Evolutionary conservation across 2,329 filamentous ascomycete genomes (phyloP).

Genomic region (Talaromyces sp.): DNA sequence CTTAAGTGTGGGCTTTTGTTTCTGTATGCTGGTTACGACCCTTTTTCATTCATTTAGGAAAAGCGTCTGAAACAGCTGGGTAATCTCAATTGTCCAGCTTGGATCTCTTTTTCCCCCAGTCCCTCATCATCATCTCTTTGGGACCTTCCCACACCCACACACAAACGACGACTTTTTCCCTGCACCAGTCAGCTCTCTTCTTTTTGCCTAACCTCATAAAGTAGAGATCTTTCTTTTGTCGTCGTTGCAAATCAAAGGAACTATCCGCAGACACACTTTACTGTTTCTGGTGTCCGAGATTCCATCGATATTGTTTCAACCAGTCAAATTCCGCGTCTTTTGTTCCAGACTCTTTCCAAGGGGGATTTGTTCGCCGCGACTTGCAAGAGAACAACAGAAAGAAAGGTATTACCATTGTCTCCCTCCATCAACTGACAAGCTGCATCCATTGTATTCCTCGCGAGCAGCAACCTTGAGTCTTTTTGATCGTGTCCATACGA

Average conservation of each 20-base stretch:
- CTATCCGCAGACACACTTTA: not conserved
- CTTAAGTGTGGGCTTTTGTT: slow-evolving; percentile 17
- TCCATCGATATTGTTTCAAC: slow-evolving; percentile 2
- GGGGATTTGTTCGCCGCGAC: not conserved
- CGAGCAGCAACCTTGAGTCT: not conserved
- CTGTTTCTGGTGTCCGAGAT: slow-evolving; percentile 9
- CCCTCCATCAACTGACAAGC: not conserved
- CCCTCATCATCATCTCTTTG: slow-evolving; percentile 7
- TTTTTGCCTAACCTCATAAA: not conserved
- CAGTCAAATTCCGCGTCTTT: slow-evolving; percentile 4
- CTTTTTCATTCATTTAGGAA: not conserved
- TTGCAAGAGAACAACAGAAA: slow-evolving; percentile 1
- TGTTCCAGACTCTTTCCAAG: slow-evolving; percentile 4
- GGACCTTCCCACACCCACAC: slow-evolving; percentile 1
- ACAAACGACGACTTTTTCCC: slow-evolving; percentile 1
- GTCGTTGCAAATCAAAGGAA: not conserved
- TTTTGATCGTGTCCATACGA: not conserved
- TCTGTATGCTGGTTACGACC: slow-evolving; percentile 1
- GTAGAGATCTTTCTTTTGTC: not conserved
- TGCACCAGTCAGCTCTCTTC: not conserved
- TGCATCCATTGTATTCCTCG: not conserved
- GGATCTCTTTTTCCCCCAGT: slow-evolving; percentile 8
- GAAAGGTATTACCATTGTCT: slow-evolving; percentile 7
- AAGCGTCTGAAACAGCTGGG: slow-evolving; percentile 6
- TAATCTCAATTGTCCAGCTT: slow-evolving; percentile 9